These are phyloP conservation scores for Tilletia setariae DNA, from an alignment of 1,284 basidiomycete genomes.

Conservation along the genomic window DNA sequence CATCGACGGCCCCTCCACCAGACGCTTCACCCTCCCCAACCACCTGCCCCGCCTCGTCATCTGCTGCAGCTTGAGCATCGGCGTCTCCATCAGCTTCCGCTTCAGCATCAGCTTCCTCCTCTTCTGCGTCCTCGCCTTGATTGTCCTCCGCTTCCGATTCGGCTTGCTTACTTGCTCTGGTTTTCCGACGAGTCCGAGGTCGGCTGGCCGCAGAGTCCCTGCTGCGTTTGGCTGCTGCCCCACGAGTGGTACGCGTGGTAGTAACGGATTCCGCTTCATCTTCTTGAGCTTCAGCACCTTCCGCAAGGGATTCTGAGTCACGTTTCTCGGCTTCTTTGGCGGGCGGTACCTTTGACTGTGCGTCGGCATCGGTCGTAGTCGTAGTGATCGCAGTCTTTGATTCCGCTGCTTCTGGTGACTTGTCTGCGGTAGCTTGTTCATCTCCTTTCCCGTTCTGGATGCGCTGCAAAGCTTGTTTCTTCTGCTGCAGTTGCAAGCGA, in stretches of 20 bases:
- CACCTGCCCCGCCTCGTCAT: background rate
- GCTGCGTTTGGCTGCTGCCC: conserved; percentile 1
- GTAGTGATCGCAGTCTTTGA: background rate
- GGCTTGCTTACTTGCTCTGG: background rate
- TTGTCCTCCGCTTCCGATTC: conserved; percentile 37
- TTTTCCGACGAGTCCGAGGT: background rate
- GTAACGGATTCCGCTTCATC: conserved; percentile 20
- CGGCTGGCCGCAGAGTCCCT: background rate
- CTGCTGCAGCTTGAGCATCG: background rate
- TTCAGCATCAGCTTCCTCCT: conserved; percentile 20
- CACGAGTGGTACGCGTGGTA: background rate
- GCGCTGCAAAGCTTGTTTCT: background rate
- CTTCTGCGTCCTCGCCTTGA: conserved; percentile 21
- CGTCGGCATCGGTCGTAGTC: background rate
- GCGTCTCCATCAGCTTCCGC: background rate
- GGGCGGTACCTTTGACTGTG: background rate
- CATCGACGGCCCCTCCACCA: too few relatives aligned
- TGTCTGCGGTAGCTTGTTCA: too few relatives aligned
- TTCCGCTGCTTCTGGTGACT: background rate
- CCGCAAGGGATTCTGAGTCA: background rate
- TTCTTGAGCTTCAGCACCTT: conserved; percentile 27
- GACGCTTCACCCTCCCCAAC: background rate
- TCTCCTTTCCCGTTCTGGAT: too few relatives aligned
- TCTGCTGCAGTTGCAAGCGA: background rate
- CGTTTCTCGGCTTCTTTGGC: background rate